Base-by-base conservation (phyloP, 176 grass and related monocot genomes). In the Poa annua region DNA sequence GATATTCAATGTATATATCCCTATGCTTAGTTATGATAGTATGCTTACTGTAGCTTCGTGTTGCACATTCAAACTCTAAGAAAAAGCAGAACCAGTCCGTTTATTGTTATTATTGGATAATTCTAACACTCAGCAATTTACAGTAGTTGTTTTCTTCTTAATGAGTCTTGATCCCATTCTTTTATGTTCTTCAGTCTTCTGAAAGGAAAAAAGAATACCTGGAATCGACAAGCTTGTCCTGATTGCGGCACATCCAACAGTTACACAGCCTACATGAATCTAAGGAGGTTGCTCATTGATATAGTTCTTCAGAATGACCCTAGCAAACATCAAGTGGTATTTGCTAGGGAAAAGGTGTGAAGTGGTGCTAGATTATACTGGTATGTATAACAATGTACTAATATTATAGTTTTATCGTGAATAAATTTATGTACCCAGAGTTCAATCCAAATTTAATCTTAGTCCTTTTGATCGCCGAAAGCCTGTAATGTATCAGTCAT, bases 171-270 rank as follows among this genome's bases (percentile, higher is more conserved):
- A 57, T 57, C 55, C 8, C 55, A 57, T 57, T 21, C 20, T 57
- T 57, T 22, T 21, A 21, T 11, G 55, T 57, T 57, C 55, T 57
- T 57, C n/a, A 22, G 55, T 56, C 14, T 4, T 50, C 14, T 50
- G 48, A 62, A 85, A 71, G 55, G 70, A 78, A 1, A 50, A 48
- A 48, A 48, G 1, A 48, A 48, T 76, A 49, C 70, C 50, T 16
- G 33, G 9, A 52, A 76, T 71, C 9, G 69, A 83, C 57, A 91
- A 84, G 62, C 48, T 93, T 76, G 67, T 79, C 52, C 66, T 77
- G 77, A 82, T 89, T 70, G 88, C 81, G 49, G 86, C 75, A 79
- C 47, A 86, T 87, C 44, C 85, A 91, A 35, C 81, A n/a, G n/a
- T n/a, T n/a, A n/a, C n/a, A 44, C 77, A 89, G 54, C 75, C 76